phyloP scores from a whole-genome alignment of 1,139 yeast species.

The Magnusiomyces tetraspermus region DNA sequence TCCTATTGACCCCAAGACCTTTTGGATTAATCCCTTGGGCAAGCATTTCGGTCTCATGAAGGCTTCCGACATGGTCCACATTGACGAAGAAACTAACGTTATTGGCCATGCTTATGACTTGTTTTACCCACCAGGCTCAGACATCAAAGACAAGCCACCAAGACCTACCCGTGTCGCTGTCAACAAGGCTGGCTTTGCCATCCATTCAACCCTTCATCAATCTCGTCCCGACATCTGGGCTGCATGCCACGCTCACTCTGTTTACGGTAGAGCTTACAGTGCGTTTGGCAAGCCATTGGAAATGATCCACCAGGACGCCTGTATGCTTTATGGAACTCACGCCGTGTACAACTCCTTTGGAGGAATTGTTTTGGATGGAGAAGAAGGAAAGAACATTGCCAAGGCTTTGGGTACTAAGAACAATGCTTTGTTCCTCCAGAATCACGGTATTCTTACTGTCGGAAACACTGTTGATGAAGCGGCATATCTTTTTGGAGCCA shows the following conservation, averaged over 20 bases:
- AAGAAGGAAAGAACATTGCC: conserved; percentile 63
- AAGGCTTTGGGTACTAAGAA: conserved; percentile 51
- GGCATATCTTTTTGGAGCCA: conserved; percentile 56
- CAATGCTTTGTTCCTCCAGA: conserved; percentile 58
- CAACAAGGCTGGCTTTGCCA: conserved; percentile 73
- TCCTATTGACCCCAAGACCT: conserved; percentile 59
- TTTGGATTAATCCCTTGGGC: conserved; percentile 75
- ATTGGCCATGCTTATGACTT: conserved; percentile 23
- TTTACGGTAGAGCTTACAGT: conserved; percentile 66
- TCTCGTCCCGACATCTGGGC: conserved; percentile 75
- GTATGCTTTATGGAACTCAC: conserved; percentile 57
- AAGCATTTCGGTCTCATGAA: conserved; percentile 60
- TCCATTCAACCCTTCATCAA: conserved; percentile 66
- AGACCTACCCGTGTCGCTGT: conserved; percentile 37
- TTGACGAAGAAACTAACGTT: conserved; percentile 61
- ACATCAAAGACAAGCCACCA: background rate
- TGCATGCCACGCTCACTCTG: conserved; percentile 74
- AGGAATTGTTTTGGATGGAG: conserved; percentile 68
- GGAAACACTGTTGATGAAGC: conserved; percentile 79
- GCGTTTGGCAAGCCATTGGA: conserved; percentile 63
- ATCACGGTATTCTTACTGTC: conserved; percentile 71
- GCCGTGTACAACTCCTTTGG: conserved; percentile 63
- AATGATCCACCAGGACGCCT: conserved; percentile 73
- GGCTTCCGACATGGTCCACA: conserved; percentile 68
- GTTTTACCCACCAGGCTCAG: conserved; percentile 42